Base-by-base conservation (phyloP, 176 grass and related monocot genomes). In the Puya raimondii region DNA sequence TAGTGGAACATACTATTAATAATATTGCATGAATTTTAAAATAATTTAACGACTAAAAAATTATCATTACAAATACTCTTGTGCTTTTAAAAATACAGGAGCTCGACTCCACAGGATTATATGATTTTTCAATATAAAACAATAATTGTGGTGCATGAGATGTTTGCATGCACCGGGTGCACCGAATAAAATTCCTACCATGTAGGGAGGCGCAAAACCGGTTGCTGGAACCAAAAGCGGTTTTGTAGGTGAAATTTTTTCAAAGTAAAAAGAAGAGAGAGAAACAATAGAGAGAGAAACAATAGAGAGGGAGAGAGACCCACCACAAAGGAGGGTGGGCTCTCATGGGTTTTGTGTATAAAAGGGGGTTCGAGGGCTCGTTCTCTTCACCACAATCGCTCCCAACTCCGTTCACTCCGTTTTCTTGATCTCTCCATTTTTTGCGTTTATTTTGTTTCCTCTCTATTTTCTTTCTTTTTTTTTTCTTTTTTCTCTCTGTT, bases 321-420 rank as follows among this genome's bases (percentile, higher is more conserved):
- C 65, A 49, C 65, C 64, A 66, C 14, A 10, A 33, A 16, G 23
- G 13, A 47, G 27, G 42, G 65, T 15, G 27, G 42, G 26, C 16
- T 42, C 33, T 42, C 5, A 42, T 42, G 33, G 5, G 5, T 42
- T 49, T 70, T 53, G 50, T 57, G 69, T 82, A 86, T 82, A 86
- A 82, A 79, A 79, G 16, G 70, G 25, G 58, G 58, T 29, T 20
- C 53, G 50, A 71, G 75, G 57, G 65, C 74, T 50, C 52, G 42
- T 51, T 56, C 7, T 66, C 73, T 49, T 54, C 70, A 51, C 70
- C 85, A 72, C 51, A 80, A 73, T 72, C 27, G 72, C 59, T 29
- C 57, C 5, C 56, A 70, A 17, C 49, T 79, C 81, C 74, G 85
- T 88, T 84, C 73, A 84, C 69, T 81, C n/a, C 69, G 69, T 83